Base-by-base conservation (phyloP, 2,329 filamentous ascomycete species). In the Talaromyces sp. region DNA sequence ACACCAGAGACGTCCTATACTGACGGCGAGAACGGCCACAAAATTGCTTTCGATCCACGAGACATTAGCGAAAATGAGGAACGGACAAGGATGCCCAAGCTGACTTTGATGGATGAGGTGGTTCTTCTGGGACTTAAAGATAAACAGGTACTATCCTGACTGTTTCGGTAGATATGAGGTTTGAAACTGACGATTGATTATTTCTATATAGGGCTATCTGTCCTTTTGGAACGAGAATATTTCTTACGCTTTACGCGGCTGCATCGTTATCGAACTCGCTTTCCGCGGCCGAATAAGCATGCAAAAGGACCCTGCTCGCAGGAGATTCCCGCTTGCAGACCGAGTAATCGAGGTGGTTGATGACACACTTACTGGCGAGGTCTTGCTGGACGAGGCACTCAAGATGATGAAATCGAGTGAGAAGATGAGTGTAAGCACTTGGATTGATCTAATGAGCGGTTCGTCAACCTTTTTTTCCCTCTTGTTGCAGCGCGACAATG, bases 221-320 rank as follows among this genome's bases (percentile, higher is more conserved):
- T 97, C 93, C 31, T 99, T 99, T 78, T 99, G 94, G 94, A 99
- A 99, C 78, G 94, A 99, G 78, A 99, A 99, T 78, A 99, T 99
- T 70, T 97, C 92, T 61, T 99, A 99, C 75, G 94, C 94, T 64
- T 83, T 99, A 62, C 87, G 94, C 73, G 94, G 94, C 71, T 99
- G 94, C 78, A 99, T 99, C 73, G 94, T 99, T 66, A 90, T 97
- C 75, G 94, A 99, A 77, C 81, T 99, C 68, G 94, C 94, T 63
- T 96, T 99, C 77, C 84, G 94, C 64, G 94, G 94, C 70, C 89
- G 94, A 67, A 89, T 99, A 76, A 93, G 89, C 83, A 99, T 99
- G 94, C 91, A 97, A 75, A 97, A 95, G 76, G 94, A 97, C 77
- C 88, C 91, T 53, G 89, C 89, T 65, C 84, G 94, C 76, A 85